Base-by-base conservation (phyloP, 2,329 filamentous ascomycete species). In the Beauveria australis region DNA sequence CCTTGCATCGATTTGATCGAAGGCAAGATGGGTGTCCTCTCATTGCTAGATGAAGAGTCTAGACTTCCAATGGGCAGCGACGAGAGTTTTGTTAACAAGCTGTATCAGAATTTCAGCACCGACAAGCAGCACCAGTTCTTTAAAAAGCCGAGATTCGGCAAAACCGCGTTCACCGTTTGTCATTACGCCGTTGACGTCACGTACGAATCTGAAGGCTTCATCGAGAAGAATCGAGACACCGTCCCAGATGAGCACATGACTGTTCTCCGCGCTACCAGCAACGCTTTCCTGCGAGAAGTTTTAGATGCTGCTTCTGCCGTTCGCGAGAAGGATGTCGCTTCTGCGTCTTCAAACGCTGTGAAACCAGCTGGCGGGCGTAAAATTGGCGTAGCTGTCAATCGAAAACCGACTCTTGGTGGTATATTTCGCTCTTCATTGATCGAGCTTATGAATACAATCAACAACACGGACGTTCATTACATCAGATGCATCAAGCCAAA, bases 401-500 rank as follows among this genome's bases (percentile, higher is more conserved):
- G 93, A 72, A 99, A 99, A 76, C 94, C 94, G 41, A 99, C 94
- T 1, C 85, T 99, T 33, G 94, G 94, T 75, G 94, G 94, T 64
- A 99, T 99, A 67, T 99, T 99, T 87, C 96, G 96, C 72, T 96
- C 92, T 3, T 97, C 94, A 9, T 80, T 99, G 69, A 97, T 99
- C 68, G 94, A 99, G 76, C 84, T 99, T 56, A 99, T 99, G 93
- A 83, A 86, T 72, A 99, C 94, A 5, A 99, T 99, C 76, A 96
- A 95, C 75, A 92, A 90, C 67, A 99, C 94, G 3, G 94, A 99
- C 72, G 94, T 97, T 22, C 94, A 99, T 75, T 99, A 99, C 75
- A 99, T 99, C 71, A 88, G 94, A 67, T 99, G 94, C 74, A 97
- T 99, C 77, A 99, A 99, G 78, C 94, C 94, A 37, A 99, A 99